Base-by-base conservation (phyloP, 306 rosid species). In the Glycine latifolia region DNA sequence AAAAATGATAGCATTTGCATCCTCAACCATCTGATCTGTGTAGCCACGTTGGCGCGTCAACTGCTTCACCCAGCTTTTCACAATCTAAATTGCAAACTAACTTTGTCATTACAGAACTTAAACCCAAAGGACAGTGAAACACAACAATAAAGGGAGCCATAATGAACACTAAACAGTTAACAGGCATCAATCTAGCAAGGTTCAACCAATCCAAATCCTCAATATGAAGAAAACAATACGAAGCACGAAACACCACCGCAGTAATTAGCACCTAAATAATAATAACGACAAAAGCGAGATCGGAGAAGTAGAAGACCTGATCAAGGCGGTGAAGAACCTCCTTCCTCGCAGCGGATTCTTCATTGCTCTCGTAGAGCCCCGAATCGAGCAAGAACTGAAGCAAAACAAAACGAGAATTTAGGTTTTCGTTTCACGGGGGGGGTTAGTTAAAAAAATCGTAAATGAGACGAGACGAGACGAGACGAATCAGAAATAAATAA, bases 1-100 rank as follows among this genome's bases (percentile, higher is more conserved):
- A 72, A 90, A 87, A 85, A 95, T 93, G 71, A 87, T 84, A n/a
- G 98, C 98, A 80, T 93, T 95, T 47, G 97, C 97, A 13, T 93
- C 96, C 90, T 93, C 96, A 82, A 90, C 98, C 98, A 89, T 95
- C 93, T 95, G 99, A 77, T 95, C 99, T 0, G 96, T 86, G 82
- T 93, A 93, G 83, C 99, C 98, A 81, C 96, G 92, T 78, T 79
- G 90, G 82, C 86, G 89, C 2, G 99, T 95, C 86, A 93, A 76
- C 77, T 84, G 91, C 91, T 91, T 93, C 89, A 95, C 99, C 99
- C 99, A 95, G 82, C 77, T 83, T 88, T 95, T 95, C 16, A 89
- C 96, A 81, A 90, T 87, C 99, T 95, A 87, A 82, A 86, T 39
- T 7, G 76, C 82, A 86, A 16, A 39, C 63, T 37, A 81, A 71